Conservation (phyloP, 768 basidiomycete species). For the Naganishia kalamii region DNA sequence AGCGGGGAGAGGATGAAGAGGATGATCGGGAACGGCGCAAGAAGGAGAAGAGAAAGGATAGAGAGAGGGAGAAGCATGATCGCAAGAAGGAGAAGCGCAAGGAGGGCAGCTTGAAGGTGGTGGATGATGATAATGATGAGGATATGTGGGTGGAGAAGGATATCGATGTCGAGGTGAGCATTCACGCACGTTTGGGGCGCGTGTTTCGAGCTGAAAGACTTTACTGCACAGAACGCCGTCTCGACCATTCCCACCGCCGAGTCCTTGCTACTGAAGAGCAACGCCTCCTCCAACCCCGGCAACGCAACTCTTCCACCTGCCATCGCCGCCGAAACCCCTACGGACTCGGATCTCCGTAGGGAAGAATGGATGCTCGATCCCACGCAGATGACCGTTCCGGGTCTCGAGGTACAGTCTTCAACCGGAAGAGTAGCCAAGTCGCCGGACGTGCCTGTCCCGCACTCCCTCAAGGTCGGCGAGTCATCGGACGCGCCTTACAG, state of each 20-base stretch:
- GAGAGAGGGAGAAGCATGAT: slow-evolving; percentile 35
- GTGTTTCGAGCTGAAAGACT: neutral
- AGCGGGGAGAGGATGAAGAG: slow-evolving; percentile 21
- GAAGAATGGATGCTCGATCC: slow-evolving; percentile 84
- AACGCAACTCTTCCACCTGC: slow-evolving; percentile 53
- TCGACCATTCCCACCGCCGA: slow-evolving; percentile 70
- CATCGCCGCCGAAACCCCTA: slow-evolving; percentile 46
- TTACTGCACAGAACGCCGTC: slow-evolving; percentile 22
- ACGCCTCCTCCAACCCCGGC: slow-evolving; percentile 52
- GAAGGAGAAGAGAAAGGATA: slow-evolving; percentile 23
- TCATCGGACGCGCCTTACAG: neutral
- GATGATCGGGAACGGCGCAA: slow-evolving; percentile 18
- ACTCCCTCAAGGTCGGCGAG: slow-evolving; percentile 25
- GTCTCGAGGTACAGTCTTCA: slow-evolving; percentile 30
- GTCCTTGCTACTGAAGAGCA: slow-evolving; percentile 63
- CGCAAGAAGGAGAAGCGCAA: slow-evolving; percentile 33
- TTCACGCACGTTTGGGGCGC: neutral
- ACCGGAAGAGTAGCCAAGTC: neutral
- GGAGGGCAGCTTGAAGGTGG: slow-evolving; percentile 50
- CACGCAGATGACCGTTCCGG: slow-evolving; percentile 38
- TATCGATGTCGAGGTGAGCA: slow-evolving; percentile 29
- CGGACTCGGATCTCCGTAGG: slow-evolving; percentile 44
- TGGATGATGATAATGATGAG: slow-evolving; percentile 62
- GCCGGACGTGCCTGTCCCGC: slow-evolving; percentile 28
- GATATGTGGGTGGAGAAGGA: slow-evolving; percentile 55